Base-by-base conservation (phyloP, 2,329 filamentous ascomycete genomes). In the Dothideomycetes sp. region DNA sequence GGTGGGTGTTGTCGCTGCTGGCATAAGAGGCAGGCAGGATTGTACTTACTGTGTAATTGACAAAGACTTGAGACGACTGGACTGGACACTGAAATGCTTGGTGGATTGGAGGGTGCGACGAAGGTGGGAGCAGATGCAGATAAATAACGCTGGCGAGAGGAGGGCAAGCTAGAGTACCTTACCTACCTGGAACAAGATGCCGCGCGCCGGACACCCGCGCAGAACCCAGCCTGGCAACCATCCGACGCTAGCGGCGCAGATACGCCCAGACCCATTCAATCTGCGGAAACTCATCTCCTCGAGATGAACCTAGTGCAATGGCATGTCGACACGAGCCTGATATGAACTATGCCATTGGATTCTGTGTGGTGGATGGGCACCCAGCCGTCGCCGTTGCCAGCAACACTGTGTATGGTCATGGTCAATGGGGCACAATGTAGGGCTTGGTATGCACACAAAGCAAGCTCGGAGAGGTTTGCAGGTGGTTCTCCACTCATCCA, bases 1-100 rank as follows among this genome's bases (percentile, higher is more conserved):
- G 33, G 36, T 30, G 37, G 37, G 32, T 38, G 37, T 31, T 33
- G 34, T 38, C 30, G 22, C 19, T 14, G 37, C 29, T n/a, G 35
- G 35, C n/a, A 37, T 27, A 22, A 37, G 24, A 27, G 29, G 37
- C 30, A 15, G 29, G 37, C n/a, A n/a, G n/a, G n/a, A n/a, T n/a
- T n/a, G n/a, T n/a, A n/a, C n/a, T n/a, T n/a, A n/a, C n/a, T n/a
- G n/a, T n/a, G n/a, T n/a, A n/a, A n/a, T n/a, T n/a, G n/a, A n/a
- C n/a, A n/a, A n/a, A n/a, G n/a, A n/a, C n/a, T n/a, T n/a, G n/a
- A n/a, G n/a, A n/a, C n/a, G n/a, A n/a, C n/a, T n/a, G n/a, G 22
- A 27, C 7, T 27, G 7, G 7, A 12, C 7, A 27, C 12, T 27
- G 22, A 27, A 12, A 27, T 27, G 22, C 22, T 27, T 27, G 22